Evolutionary conservation across 1,139 yeast species (phyloP).

Genomic region (Kodamaea suecica): DNA sequence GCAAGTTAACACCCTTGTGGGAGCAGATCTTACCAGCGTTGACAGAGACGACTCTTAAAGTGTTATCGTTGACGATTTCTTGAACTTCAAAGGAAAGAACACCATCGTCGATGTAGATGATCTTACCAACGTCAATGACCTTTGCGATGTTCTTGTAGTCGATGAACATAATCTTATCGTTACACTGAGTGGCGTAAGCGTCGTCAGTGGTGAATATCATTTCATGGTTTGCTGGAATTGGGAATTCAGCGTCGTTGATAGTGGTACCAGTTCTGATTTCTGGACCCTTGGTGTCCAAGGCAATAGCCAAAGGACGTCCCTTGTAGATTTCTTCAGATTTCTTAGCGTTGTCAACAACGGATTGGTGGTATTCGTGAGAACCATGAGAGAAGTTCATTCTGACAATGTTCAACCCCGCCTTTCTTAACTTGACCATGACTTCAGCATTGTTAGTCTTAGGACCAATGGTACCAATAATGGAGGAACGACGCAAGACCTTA

Average conservation of each 20-base stretch:
- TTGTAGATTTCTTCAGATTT: conserved; percentile 85
- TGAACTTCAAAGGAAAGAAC: conserved; percentile 91
- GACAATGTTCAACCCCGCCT: conserved; percentile 95
- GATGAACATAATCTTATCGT: conserved; percentile 78
- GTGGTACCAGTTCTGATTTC: conserved; percentile 99
- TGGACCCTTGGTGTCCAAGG: conserved; percentile 99
- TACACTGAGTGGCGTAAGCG: conserved; percentile 64
- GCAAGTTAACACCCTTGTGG: conserved; percentile 98
- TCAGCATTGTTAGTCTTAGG: conserved; percentile 95
- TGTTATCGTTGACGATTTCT: conserved; percentile 73
- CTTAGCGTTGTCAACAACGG: conserved; percentile 93
- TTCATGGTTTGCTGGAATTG: conserved; percentile 81
- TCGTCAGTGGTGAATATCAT: conserved; percentile 93
- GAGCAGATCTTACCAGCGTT: conserved; percentile 95
- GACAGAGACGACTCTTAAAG: conserved; percentile 81
- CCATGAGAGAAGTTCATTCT: conserved; percentile 99
- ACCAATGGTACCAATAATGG: conserved; percentile 97
- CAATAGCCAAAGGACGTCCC: conserved; percentile 97
- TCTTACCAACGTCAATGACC: conserved; percentile 82
- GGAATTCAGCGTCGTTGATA: conserved; percentile 68
- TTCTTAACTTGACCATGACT: conserved; percentile 80
- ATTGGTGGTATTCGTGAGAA: conserved; percentile 92
- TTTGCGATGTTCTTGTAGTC: conserved; percentile 96
- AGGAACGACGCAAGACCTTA: conserved; percentile 85
- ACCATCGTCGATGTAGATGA: conserved; percentile 96